These are phyloP conservation scores for Zea mays DNA, from an alignment of 176 grass and related monocot species.

Conservation along the genomic window Zm-B73-REFERENCE-NAM-5.0 NC_050096.1:55834501-55835000, in stretches of 20 bases:
- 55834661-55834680: constrained; percentile 82
- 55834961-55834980: constrained; percentile 60
- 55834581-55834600: constrained; percentile 74
- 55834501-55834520: neutral
- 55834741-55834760: constrained; percentile 90
- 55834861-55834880: neutral
- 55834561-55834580: neutral
- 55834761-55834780: constrained; percentile 94
- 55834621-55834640: constrained; percentile 95
- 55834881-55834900: constrained; percentile 59
- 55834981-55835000: constrained; percentile 57
- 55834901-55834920: constrained; percentile 92
- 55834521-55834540: neutral
- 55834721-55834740: constrained; percentile 91
- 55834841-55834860: neutral
- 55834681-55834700: constrained; percentile 78
- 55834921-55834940: constrained; percentile 96
- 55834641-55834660: constrained; percentile 94
- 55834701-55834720: constrained; percentile 93
- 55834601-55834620: constrained; percentile 98
- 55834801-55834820: constrained; percentile 17
- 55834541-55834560: constrained; percentile 2
- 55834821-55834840: constrained; percentile 3
- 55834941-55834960: constrained; percentile 71
- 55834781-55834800: constrained; percentile 93